Conservation (phyloP, 352 stramenopile genomes). For the Achlya hypogyna region DNA sequence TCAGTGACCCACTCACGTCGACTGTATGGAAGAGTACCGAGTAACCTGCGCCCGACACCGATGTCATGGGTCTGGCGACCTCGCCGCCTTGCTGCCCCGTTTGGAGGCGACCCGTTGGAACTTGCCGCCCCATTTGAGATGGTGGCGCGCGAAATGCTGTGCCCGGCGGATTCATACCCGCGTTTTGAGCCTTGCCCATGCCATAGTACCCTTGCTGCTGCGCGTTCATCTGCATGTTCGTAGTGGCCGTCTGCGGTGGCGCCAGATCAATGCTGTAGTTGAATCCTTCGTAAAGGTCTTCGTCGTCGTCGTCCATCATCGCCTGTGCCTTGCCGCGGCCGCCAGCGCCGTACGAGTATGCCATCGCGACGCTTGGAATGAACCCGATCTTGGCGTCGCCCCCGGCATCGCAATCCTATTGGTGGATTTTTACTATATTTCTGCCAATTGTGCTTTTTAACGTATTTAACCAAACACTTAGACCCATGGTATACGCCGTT, state of each 20-base stretch:
- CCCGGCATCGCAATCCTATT: not conserved
- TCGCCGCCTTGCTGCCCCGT: slow-evolving; percentile 41
- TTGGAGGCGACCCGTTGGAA: slow-evolving; percentile 48
- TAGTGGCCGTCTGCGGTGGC: slow-evolving; percentile 55
- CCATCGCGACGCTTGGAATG: not conserved
- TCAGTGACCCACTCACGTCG: not conserved
- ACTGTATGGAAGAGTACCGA: slow-evolving; percentile 34
- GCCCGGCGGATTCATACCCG: slow-evolving; percentile 53
- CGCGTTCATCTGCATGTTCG: slow-evolving; percentile 12
- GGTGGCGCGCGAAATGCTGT: slow-evolving; percentile 66
- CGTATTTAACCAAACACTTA: too few species aligned
- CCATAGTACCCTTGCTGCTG: slow-evolving; percentile 18
- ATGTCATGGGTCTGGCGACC: slow-evolving; percentile 89
- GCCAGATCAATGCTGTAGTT: slow-evolving; percentile 82
- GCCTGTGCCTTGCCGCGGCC: not conserved
- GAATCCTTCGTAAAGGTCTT: slow-evolving; percentile 87
- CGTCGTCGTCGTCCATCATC: slow-evolving; percentile 57
- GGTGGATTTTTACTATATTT: not conserved
- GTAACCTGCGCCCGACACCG: slow-evolving; percentile 87
- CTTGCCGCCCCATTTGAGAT: slow-evolving; percentile 66
- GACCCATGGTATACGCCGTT: too few species aligned
- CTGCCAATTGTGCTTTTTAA: too few species aligned
- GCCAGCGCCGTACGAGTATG: slow-evolving; percentile 11
- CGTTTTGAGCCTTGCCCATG: slow-evolving; percentile 9
- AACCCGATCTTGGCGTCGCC: not conserved